Evolutionary conservation across 2,329 filamentous ascomycete genomes (phyloP).

Genomic region (Epichloe gansuensis): DNA sequence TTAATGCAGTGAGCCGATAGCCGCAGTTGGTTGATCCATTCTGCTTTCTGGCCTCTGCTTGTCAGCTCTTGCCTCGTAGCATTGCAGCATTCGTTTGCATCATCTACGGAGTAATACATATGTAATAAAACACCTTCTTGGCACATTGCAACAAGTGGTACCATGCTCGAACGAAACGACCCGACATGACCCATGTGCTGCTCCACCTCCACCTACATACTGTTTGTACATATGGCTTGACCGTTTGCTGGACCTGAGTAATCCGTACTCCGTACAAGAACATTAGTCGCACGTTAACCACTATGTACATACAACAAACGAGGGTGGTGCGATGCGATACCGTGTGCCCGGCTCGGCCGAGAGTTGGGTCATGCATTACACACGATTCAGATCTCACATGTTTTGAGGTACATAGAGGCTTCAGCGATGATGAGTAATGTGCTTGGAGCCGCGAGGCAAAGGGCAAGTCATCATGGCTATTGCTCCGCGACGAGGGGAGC

Average conservation of each 20-base stretch:
- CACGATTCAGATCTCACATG: too few relatives aligned
- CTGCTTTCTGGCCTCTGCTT: neutral
- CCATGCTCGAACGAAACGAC: neutral
- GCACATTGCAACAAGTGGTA: neutral
- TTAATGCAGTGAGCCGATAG: neutral
- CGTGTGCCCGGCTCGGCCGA: neutral
- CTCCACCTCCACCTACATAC: neutral
- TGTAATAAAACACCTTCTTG: too few relatives aligned
- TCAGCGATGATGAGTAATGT: too few relatives aligned
- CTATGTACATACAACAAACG: too few relatives aligned
- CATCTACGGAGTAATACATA: too few relatives aligned
- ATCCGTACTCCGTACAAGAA: too few relatives aligned
- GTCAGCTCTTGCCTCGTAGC: neutral
- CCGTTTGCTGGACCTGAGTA: neutral
- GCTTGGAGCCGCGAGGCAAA: too few relatives aligned
- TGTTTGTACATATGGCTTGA: neutral
- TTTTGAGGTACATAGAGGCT: too few relatives aligned
- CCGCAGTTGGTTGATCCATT: neutral
- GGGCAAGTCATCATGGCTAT: too few relatives aligned
- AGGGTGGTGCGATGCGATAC: too few relatives aligned
- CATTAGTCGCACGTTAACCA: too few relatives aligned
- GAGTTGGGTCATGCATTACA: neutral
- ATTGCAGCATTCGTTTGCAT: neutral
- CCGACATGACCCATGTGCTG: neutral
- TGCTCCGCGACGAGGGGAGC: too few relatives aligned